Conservation (phyloP, 1,284 basidiomycete genomes). For the Austroboletus rostrupii region DNA sequence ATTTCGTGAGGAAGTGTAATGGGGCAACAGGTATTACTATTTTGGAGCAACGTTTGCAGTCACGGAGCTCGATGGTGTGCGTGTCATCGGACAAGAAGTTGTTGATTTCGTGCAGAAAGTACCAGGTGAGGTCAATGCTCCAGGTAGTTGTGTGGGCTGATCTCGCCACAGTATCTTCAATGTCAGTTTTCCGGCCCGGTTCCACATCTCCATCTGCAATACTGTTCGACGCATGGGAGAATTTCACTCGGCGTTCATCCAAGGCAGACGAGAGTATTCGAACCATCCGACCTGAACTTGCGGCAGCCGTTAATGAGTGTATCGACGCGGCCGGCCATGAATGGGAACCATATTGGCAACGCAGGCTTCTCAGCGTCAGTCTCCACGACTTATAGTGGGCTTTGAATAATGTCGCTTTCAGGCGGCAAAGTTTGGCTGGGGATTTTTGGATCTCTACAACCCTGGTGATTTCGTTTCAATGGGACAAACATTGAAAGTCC, state of each 20-base stretch:
- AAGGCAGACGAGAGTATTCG: constrained; percentile 93
- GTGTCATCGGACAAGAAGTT: constrained; percentile 74
- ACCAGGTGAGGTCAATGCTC: constrained; percentile 51
- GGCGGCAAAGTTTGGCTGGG: constrained; percentile 94
- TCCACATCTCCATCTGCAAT: constrained; percentile 91
- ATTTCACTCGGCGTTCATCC: constrained; percentile 78
- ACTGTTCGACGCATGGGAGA: constrained; percentile 89
- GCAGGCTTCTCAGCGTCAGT: constrained; percentile 73
- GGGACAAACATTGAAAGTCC: constrained; percentile 90
- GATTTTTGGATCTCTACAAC: constrained; percentile 91
- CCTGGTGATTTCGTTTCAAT: constrained; percentile 87
- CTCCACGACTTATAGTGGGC: neutral
- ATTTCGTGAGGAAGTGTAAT: constrained; percentile 27
- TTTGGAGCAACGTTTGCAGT: constrained; percentile 73
- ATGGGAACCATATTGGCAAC: constrained; percentile 89
- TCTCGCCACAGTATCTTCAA: constrained; percentile 53
- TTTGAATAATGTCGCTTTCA: constrained; percentile 29
- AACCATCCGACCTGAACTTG: constrained; percentile 82
- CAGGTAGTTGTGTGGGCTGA: constrained; percentile 7
- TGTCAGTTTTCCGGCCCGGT: constrained; percentile 87
- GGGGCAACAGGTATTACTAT: constrained; percentile 73
- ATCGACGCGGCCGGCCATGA: constrained; percentile 92
- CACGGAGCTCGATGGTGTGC: constrained; percentile 85
- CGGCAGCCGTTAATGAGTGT: constrained; percentile 86
- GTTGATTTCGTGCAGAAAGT: constrained; percentile 95